Conservation (phyloP, 805 yeast species). For the Kuraishia capsulata region DNA sequence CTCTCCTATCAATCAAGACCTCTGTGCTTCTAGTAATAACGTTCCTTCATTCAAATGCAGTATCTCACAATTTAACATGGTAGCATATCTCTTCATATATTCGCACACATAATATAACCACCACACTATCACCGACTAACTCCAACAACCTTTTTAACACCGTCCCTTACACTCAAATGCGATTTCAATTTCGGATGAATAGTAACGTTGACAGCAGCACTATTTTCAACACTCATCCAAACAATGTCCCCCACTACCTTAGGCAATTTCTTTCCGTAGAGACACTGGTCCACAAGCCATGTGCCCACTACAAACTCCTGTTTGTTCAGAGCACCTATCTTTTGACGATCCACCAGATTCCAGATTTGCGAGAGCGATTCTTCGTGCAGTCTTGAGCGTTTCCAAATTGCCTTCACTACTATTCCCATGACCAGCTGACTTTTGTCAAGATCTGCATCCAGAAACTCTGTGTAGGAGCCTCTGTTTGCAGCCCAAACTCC, state of each 20-base stretch:
- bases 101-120: too few relatives aligned
- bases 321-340: slow-evolving; percentile 69
- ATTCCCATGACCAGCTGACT: slow-evolving; percentile 35
- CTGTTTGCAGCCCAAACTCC: slow-evolving; percentile 90
- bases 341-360: slow-evolving; percentile 57
- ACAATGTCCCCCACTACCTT: slow-evolving; percentile 52
- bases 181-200: neutral
- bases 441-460: neutral
- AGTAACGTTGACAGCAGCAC: slow-evolving; percentile 1
- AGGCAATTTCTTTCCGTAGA: slow-evolving; percentile 89
- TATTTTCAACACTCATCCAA: slow-evolving; percentile 68
- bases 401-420: slow-evolving; percentile 76
- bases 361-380: slow-evolving; percentile 55
- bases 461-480: slow-evolving; percentile 40
- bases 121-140: too few relatives aligned
- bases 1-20: too few relatives aligned
- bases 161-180: neutral
- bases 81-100: too few relatives aligned
- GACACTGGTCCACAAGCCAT: slow-evolving; percentile 95
- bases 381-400: slow-evolving; percentile 60
- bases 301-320: slow-evolving; percentile 90
- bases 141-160: neutral
- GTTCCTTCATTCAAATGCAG: too few relatives aligned
- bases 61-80: too few relatives aligned
- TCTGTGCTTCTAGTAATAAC: too few relatives aligned